Conservation (phyloP, 1,139 yeast species). For the Insectozyma bohioensis region DNA sequence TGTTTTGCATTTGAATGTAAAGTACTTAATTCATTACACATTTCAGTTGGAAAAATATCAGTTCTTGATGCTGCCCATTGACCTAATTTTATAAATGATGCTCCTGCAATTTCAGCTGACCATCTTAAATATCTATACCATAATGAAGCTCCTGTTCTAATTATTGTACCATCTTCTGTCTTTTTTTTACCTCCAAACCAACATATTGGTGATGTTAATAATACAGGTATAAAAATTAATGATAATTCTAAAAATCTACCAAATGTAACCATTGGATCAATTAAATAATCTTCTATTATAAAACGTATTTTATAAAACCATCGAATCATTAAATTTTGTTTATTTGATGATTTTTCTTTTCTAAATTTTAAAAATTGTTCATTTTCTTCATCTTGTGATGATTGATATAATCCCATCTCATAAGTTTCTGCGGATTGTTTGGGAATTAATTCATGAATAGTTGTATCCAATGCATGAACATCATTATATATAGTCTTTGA, state of each 20-base stretch:
- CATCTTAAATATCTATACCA: constrained; percentile 73
- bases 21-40: constrained; percentile 75
- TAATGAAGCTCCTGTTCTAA: constrained; percentile 58
- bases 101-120: constrained; percentile 85
- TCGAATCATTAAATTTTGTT: constrained; percentile 27
- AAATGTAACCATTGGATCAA: constrained; percentile 71
- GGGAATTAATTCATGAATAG: constrained; percentile 42
- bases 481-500: constrained; percentile 25
- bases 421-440: constrained; percentile 57
- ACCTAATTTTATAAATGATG: constrained; percentile 91
- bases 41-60: constrained; percentile 78
- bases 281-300: constrained; percentile 47
- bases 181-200: constrained; percentile 53
- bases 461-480: constrained; percentile 32
- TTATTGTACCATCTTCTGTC: constrained; percentile 24
- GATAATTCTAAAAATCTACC: constrained; percentile 70
- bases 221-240: constrained; percentile 66
- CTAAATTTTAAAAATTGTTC: constrained; percentile 27
- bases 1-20: constrained; percentile 82
- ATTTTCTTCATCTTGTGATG: constrained; percentile 56
- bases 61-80: constrained; percentile 99
- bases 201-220: constrained; percentile 63
- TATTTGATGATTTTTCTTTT: constrained; percentile 22
- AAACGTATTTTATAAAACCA: constrained; percentile 38
- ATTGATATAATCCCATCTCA: constrained; percentile 63